These are phyloP conservation scores for Silene conica DNA, from an alignment of 148 eudicot species.

Conservation along the genomic window DNA sequence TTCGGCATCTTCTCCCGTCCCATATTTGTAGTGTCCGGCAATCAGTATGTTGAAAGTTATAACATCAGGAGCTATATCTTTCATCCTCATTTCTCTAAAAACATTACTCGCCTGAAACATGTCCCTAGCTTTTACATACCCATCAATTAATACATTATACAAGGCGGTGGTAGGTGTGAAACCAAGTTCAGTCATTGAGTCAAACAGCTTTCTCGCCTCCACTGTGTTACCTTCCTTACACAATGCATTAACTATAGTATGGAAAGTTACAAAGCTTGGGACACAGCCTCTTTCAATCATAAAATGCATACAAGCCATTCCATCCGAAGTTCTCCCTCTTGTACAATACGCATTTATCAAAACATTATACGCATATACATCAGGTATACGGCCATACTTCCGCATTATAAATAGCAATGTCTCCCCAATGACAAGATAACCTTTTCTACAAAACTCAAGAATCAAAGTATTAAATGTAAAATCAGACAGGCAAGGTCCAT, in stretches of 20 bases:
- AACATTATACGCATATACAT: constrained; percentile 69
- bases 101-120: constrained; percentile 55
- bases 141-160: constrained; percentile 70
- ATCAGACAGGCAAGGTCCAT: constrained; percentile 56
- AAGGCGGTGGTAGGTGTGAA: constrained; percentile 40
- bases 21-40: constrained; percentile 66
- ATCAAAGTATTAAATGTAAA: constrained; percentile 55
- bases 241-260: constrained; percentile 53
- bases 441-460: constrained; percentile 72
- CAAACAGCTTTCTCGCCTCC: constrained; percentile 60
- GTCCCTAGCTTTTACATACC: constrained; percentile 78
- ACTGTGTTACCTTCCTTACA: constrained; percentile 79
- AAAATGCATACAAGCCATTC: constrained; percentile 45
- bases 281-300: constrained; percentile 59
- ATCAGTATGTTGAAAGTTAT: constrained; percentile 80
- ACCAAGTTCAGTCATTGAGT: constrained; percentile 47
- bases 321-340: constrained; percentile 59
- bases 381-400: constrained; percentile 55
- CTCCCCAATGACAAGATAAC: constrained; percentile 52
- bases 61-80: constrained; percentile 62
- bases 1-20: constrained; percentile 54
- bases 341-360: constrained; percentile 67
- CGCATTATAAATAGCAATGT: constrained; percentile 60
- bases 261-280: constrained; percentile 56
- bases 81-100: constrained; percentile 63